Percentiles rank a stretch among this genome's conserved stretches.
Conservation (phyloP, 2,329 filamentous ascomycete species). For the Falciphora oryzae region DNA sequence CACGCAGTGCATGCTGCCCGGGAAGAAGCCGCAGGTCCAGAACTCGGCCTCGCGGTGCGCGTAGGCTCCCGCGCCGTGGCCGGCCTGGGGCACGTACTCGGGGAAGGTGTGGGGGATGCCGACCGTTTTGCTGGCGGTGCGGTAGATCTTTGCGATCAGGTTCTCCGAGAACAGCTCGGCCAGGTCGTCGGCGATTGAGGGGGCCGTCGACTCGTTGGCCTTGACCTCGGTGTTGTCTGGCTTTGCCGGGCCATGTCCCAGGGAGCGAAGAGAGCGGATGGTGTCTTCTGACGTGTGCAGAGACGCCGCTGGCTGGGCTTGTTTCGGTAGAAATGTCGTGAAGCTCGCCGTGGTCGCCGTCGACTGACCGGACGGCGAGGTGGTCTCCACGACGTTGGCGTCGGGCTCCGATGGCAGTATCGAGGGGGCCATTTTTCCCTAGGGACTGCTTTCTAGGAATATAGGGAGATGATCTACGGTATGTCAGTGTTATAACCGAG, state of each 20-base stretch:
- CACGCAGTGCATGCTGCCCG: slow-evolving; percentile 29
- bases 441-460: background rate
- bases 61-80: slow-evolving; percentile 15
- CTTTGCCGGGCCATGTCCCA: too few species aligned
- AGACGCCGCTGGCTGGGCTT: too few species aligned
- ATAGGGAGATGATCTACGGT: background rate
- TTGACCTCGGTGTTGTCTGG: too few species aligned
- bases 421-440: background rate
- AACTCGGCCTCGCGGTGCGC: slow-evolving; percentile 18
- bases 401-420: background rate
- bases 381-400: background rate
- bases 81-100: slow-evolving; percentile 19
- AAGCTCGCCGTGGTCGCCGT: background rate
- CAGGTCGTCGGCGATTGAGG: slow-evolving; percentile 7
- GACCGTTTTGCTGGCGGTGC: slow-evolving; percentile 14
- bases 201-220: background rate
- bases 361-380: too few species aligned
- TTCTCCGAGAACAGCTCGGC: slow-evolving; percentile 18
- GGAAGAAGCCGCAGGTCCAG: slow-evolving; percentile 36
- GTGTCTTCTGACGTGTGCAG: too few species aligned
- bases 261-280: too few species aligned
- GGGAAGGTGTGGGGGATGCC: slow-evolving; percentile 17
- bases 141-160: slow-evolving; percentile 18
- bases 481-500: background rate
- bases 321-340: too few species aligned